Conservation (phyloP, 371 early-diverging fungal species). For the Rhizopus microsporus region DNA sequence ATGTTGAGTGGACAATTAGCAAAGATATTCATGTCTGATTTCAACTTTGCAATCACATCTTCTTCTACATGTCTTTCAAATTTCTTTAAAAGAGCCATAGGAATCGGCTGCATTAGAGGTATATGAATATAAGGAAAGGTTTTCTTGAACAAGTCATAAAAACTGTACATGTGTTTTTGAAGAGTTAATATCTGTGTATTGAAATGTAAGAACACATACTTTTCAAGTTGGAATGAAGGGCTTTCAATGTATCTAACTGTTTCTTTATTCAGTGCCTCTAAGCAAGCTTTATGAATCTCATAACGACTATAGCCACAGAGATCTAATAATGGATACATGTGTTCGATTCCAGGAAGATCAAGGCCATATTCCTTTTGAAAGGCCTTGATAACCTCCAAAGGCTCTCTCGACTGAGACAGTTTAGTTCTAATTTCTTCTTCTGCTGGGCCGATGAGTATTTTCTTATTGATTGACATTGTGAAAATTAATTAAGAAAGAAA, state of each 20-base stretch:
- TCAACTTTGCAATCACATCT: conserved; percentile 52
- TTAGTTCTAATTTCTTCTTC: conserved; percentile 33
- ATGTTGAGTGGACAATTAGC: conserved; percentile 45
- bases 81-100: conserved; percentile 61
- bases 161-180: conserved; percentile 27
- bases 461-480: conserved; percentile 9
- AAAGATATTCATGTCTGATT: conserved; percentile 49
- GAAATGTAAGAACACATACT: conserved; percentile 28
- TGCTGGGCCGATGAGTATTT: conserved; percentile 36
- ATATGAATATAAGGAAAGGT: conserved; percentile 59
- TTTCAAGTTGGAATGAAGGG: conserved; percentile 45
- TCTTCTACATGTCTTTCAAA: conserved; percentile 54
- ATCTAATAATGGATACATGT: conserved; percentile 64
- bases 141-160: conserved; percentile 47
- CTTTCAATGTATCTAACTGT: conserved; percentile 36
- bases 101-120: conserved; percentile 62
- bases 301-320: conserved; percentile 56
- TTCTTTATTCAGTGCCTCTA: conserved; percentile 56
- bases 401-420: conserved; percentile 41
- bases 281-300: conserved; percentile 57
- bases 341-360: conserved; percentile 53
- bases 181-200: neutral
- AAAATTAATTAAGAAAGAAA: conserved; percentile 1
- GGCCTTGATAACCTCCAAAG: conserved; percentile 37
- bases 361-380: conserved; percentile 45